Evolutionary conservation across 1,284 basidiomycete species (phyloP).

Genomic region (Trichosporon faecale): DNA sequence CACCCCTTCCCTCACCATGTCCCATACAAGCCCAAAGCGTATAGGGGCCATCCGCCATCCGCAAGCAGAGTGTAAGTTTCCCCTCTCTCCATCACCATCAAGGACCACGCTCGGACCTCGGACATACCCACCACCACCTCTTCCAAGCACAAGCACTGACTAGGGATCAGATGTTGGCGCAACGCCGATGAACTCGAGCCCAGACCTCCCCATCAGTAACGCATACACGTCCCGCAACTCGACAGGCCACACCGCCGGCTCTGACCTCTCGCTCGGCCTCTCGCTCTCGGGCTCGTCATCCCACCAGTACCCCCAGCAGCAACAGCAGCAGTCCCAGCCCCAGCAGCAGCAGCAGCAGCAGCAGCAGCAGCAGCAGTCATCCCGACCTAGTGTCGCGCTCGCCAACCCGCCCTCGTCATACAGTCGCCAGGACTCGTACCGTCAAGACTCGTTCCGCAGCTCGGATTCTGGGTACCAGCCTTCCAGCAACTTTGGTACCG

Average conservation of each 20-base stretch:
- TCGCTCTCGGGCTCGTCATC: slow-evolving; percentile 24
- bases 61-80: slow-evolving; percentile 45
- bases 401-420: slow-evolving; percentile 12
- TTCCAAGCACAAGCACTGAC: slow-evolving; percentile 14
- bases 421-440: slow-evolving; percentile 8
- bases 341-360: slow-evolving; percentile 7
- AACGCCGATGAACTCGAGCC: slow-evolving; percentile 37
- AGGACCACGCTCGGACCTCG: neutral
- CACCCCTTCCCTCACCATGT: slow-evolving; percentile 23
- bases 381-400: slow-evolving; percentile 10
- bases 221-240: slow-evolving; percentile 45
- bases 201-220: slow-evolving; percentile 29
- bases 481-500: slow-evolving; percentile 11
- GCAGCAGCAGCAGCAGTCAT: slow-evolving; percentile 11
- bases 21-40: slow-evolving; percentile 43
- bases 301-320: neutral
- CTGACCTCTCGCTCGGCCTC: slow-evolving; percentile 50
- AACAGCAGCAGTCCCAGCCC: neutral
- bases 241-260: slow-evolving; percentile 38
- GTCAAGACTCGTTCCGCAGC: slow-evolving; percentile 12
- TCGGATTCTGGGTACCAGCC: slow-evolving; percentile 7
- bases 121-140: neutral
- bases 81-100: neutral
- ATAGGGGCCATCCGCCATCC: slow-evolving; percentile 49
- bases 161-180: slow-evolving; percentile 47